Base-by-base conservation (phyloP, 306 rosid species). In the Canavalia gladiata region DNA sequence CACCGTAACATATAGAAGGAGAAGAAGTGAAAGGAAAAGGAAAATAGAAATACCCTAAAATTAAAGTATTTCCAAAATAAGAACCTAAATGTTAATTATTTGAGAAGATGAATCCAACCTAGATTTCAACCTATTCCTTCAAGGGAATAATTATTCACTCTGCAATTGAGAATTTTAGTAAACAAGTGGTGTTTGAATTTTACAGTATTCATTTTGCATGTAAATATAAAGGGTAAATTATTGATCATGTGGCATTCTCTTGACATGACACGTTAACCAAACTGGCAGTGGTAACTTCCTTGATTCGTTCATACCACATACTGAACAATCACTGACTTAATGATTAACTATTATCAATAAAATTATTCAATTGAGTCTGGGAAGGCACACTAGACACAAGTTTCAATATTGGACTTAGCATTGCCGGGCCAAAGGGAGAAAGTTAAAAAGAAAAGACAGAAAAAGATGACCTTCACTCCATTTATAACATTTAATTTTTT, bases 291-390 rank as follows among this genome's bases (percentile, higher is more conserved):
- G 73, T 69, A 64, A 58, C 13, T 84, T 57, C 71, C 58, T 83
- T n/a, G 65, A 58, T 52, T 58, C 62, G 30, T 80, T 57, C 74
- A 56, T 62, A 70, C 81, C 76, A 54, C 81, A 63, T 56, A 82
- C 86, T 89, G 85, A 81, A 67, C 63, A 69, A 84, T 85, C 89
- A 87, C 64, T 67, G 49, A n/a, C 72, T 81, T 58, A 84, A 67
- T 78, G 68, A 64, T 71, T 79, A 72, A 79, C 43, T 28, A 28
- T 62, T 72, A 11, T 28, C 13, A 59, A 2, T 50, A 42, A 43
- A 46, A n/a, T 78, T 77, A 10, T 78, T 79, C 72, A 78, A 65
- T 46, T 6, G 30, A 33, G 54, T 54, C 68, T 13, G 8, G 41
- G 39, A 56, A 63, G 37, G 12, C 41, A 51, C 39, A 81, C 34